Base-by-base conservation (phyloP, 2,329 filamentous ascomycete genomes). In the Aspergillus unguis region DNA sequence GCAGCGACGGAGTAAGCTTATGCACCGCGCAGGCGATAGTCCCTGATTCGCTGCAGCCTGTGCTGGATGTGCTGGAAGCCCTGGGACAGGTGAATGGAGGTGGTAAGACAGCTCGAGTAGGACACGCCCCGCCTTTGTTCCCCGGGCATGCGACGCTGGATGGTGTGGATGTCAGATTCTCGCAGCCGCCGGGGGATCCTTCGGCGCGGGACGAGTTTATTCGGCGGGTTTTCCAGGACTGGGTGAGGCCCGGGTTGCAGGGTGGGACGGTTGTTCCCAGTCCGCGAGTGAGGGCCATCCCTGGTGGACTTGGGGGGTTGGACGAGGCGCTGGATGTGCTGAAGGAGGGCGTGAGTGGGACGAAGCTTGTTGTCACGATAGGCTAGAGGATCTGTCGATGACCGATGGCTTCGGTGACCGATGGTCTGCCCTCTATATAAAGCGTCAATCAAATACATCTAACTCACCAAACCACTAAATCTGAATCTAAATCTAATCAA, bases 321-420 rank as follows among this genome's bases (percentile, higher is more conserved):
- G 45, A 64, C 29, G 25, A 31, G 10, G 62, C 61, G 11, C 36
- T 64, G 38, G 56, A 64, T 51, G 54, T 57, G 10, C 32, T 61
- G 38, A 60, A 58, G 44, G 51, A 41, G 33, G 62, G 62, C 3
- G 62, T 63, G 1, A 64, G 62, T 48, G 55, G 54, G 26, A 57
- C 53, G 3, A 63, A 64, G 54, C 51, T 63, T 50, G 59, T 63
- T 36, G 44, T 63, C 17, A 1, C 1, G 17, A 17, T 17, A 1
- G 17, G 17, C 17, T 17, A 17, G 17, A 17, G 17, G 17, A 17
- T 17, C 17, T 17, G 17, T 17, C 17, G 17, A 17, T 17, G 17
- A 17, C 17, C 17, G 17, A 17, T 17, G 17, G 17, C 17, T 17
- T 17, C 17, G 17, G 17, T 17, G 17, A 17, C 17, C 17, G 17